A percentile compares a stretch with the other conserved stretches of the same genome.
phyloP scores from a whole-genome alignment of 805 yeast genomes.

The Metschnikowia continentalis region DNA sequence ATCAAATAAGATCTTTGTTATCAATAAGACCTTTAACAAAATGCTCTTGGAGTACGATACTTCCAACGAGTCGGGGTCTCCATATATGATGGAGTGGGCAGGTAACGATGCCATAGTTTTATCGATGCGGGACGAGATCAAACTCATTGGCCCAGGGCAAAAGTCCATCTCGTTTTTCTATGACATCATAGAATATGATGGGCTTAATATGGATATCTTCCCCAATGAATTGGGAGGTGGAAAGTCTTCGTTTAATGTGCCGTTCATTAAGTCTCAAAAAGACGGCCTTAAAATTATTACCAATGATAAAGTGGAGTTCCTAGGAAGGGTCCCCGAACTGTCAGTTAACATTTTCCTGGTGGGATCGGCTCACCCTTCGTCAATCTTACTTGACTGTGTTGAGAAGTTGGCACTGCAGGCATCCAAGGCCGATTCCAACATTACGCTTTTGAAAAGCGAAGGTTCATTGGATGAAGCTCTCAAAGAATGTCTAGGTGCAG shows the following conservation, averaged over 20 bases:
- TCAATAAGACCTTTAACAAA: constrained; percentile 43
- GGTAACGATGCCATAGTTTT: constrained; percentile 76
- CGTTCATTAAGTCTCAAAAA: constrained; percentile 46
- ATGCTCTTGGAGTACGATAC: constrained; percentile 43
- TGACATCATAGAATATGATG: constrained; percentile 29
- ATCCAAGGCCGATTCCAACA: constrained; percentile 77
- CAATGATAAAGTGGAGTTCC: constrained; percentile 50
- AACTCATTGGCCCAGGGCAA: constrained; percentile 68
- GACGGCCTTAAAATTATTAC: constrained; percentile 77
- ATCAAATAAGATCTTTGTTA: constrained; percentile 45
- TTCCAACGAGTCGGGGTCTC: constrained; percentile 35
- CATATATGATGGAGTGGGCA: constrained; percentile 69
- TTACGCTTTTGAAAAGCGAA: constrained; percentile 47
- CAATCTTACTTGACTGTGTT: constrained; percentile 75
- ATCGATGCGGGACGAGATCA: constrained; percentile 59
- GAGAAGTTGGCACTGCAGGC: constrained; percentile 58
- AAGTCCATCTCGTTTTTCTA: constrained; percentile 52
- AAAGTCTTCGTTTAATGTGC: constrained; percentile 29
- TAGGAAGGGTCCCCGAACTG: constrained; percentile 56
- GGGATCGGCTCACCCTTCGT: constrained; percentile 81
- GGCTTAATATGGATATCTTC: constrained; percentile 25
- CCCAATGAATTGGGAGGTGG: constrained; percentile 10
- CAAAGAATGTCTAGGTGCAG: constrained; percentile 65
- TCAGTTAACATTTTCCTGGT: constrained; percentile 66
- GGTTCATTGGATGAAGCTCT: constrained; percentile 56